Evolutionary conservation across 164 flowering plant species (phyloP), one percentile per base, ranked within the genome.

Genomic region (Kingdonia uniflora): DNA sequence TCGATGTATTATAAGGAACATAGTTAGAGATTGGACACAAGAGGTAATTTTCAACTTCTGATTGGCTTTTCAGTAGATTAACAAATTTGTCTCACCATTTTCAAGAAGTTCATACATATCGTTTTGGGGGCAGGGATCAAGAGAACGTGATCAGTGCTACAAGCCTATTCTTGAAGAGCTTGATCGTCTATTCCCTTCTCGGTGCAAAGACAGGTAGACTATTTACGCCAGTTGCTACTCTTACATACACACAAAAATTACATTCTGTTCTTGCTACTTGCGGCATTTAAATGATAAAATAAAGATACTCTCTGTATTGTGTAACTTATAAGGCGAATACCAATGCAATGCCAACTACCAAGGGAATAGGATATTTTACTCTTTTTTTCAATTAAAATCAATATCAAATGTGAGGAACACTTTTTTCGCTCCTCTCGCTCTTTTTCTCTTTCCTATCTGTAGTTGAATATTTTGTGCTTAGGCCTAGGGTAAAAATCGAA

Each of bases 111-210:
- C 43, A 19, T 19, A 46, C 44, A 37, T 43, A 3, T 20, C 52
- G 14, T 50, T 23, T 42, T 25, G 23, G 39, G 19, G 55, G 42
- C 58, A 89, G 99, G 99, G 97, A 20, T 72, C 73, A 52, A 73
- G 54, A 57, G 99, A 94, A 62, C 97, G 96, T 58, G 96, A 89
- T 49, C 85, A 89, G 62, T 89, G 96, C 71, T 94, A 81, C 65
- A 82, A 71, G 69, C 99, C 97, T 61, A 94, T 94, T 60, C 92
- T 94, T 71, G 79, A 83, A 69, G 97, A 89, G 72, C 96, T 94
- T 57, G 77, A 79, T 56, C 64, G 76, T 12, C 60, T 79, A 47
- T 94, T 94, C 53, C 86, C 97, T 55, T 41, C 68, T 63, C 91
- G 95, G 13, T 39, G 42, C 14, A 67, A 71, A 57, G 74, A 75